Evolutionary conservation across 345 rosid species (phyloP).

Genomic region (Sonneratia caseolaris): DNA sequence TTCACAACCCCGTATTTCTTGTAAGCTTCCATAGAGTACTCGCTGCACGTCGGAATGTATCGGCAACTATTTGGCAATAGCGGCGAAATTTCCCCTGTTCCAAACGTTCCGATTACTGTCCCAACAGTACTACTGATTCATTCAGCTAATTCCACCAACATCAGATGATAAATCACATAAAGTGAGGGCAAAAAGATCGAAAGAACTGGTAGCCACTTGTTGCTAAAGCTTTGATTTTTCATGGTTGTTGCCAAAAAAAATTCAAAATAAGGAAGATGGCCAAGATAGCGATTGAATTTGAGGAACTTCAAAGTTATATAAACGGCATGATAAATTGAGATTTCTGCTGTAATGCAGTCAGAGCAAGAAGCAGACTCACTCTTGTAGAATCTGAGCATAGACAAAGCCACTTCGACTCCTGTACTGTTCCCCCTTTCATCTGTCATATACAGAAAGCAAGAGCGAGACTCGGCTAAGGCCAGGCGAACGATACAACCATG

Average conservation of each 20-base stretch:
- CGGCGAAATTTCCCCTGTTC: conserved; percentile 86
- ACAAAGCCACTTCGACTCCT: conserved; percentile 76
- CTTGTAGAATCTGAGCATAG: conserved; percentile 69
- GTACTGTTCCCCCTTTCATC: conserved; percentile 34
- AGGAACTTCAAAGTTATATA: background rate
- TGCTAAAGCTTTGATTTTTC: background rate
- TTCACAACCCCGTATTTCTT: conserved; percentile 71
- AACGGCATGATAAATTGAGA: background rate
- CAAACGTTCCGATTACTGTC: background rate
- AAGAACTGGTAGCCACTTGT: too few species aligned
- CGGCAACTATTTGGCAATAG: conserved; percentile 68
- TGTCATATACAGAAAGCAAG: conserved; percentile 8
- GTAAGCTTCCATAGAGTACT: conserved; percentile 89
- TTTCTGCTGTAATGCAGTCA: background rate
- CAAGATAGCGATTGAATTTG: background rate
- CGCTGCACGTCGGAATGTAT: conserved; percentile 80
- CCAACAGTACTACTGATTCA: background rate
- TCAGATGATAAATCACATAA: background rate
- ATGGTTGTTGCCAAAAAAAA: background rate
- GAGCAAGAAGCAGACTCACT: conserved; percentile 22
- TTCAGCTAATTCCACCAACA: background rate
- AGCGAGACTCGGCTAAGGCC: background rate
- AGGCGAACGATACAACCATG: background rate
- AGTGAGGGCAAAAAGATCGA: too few species aligned
- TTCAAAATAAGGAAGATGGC: background rate